A percentile compares a stretch with the other conserved stretches of the same genome.
Conservation (phyloP, 768 basidiomycete genomes). For the Boletellus ananas region DNA sequence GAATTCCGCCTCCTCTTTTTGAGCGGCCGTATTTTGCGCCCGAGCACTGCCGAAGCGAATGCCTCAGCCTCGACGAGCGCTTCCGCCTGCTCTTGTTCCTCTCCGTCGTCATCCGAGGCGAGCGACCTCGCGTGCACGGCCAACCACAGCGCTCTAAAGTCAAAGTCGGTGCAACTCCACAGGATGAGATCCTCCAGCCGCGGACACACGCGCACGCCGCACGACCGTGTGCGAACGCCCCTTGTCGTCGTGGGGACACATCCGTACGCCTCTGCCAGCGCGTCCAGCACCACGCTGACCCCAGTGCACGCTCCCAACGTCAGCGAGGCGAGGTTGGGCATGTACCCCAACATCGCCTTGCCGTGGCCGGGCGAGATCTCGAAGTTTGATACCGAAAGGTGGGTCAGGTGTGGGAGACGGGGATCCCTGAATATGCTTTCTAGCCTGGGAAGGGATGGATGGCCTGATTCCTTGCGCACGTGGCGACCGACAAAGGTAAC, state of each 20-base stretch:
- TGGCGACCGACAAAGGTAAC: conserved; percentile 37
- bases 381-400: conserved; percentile 49
- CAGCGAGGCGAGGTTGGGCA: conserved; percentile 46
- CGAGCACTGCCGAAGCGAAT: conserved; percentile 25
- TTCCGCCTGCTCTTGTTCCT: conserved; percentile 11
- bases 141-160: conserved; percentile 34
- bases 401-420: conserved; percentile 46
- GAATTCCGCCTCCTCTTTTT: conserved; percentile 24
- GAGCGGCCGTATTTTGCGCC: conserved; percentile 36
- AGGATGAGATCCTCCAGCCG: conserved; percentile 48
- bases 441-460: conserved; percentile 42
- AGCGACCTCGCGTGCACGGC: conserved; percentile 35
- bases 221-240: conserved; percentile 15
- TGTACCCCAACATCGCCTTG: conserved; percentile 47
- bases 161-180: conserved; percentile 48
- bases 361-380: conserved; percentile 38
- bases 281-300: conserved; percentile 37
- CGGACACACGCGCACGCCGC: conserved; percentile 47
- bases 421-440: conserved; percentile 56
- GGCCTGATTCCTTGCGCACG: conserved; percentile 16
- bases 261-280: conserved; percentile 38
- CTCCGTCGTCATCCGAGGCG: conserved; percentile 9
- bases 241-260: conserved; percentile 5
- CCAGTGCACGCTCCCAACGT: conserved; percentile 46
- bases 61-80: conserved; percentile 17